A percentile compares a stretch with the other conserved stretches of the same genome.
phyloP scores from a whole-genome alignment of 768 basidiomycete species.

The Auricularia cornea region DNA sequence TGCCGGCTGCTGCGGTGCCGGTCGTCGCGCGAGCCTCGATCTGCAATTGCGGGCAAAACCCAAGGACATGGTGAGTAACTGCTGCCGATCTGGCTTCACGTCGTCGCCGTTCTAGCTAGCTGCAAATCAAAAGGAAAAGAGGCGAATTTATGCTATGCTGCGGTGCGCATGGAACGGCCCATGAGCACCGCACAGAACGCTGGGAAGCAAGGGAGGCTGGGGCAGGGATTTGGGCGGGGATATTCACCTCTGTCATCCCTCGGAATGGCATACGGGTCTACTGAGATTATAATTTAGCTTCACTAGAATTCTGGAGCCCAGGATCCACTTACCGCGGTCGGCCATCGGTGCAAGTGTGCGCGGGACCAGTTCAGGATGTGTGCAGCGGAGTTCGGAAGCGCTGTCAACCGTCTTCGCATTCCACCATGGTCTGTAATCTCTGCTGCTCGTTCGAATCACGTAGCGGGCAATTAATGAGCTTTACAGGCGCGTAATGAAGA shows the following conservation, averaged over 20 bases:
- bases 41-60: no score
- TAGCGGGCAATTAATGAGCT: background rate
- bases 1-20: conserved; percentile 34
- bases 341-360: background rate
- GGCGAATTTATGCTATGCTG: background rate
- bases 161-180: background rate
- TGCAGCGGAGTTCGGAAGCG: background rate
- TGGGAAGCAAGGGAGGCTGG: conserved; percentile 1
- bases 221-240: background rate
- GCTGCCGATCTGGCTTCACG: no score
- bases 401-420: background rate
- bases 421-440: background rate
- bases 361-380: background rate
- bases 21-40: conserved; percentile 34
- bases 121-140: background rate
- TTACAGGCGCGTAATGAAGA: conserved; percentile 91
- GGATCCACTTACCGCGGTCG: background rate
- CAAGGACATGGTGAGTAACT: no score
- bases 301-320: background rate
- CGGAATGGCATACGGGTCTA: background rate
- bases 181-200: background rate
- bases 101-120: background rate
- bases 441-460: background rate
- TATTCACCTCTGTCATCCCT: conserved; percentile 4
- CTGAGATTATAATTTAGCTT: background rate